Evolutionary conservation across 2,329 filamentous ascomycete species (phyloP), one percentile per base, ranked within the genome.

Genomic region (Colletotrichum sp.): DNA sequence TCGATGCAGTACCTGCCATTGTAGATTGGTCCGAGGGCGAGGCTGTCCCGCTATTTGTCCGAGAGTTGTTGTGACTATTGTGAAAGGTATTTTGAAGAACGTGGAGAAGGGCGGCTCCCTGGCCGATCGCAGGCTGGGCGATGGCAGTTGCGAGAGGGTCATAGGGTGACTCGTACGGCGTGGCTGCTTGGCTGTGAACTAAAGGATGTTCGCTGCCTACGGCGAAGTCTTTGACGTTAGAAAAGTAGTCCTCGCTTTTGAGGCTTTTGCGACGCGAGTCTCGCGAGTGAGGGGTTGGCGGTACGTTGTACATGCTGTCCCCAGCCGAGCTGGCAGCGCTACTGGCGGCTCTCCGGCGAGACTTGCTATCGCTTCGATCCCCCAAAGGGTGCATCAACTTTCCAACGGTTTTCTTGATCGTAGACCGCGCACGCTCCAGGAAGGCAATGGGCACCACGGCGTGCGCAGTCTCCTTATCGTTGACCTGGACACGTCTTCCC

Each of bases 371-470:
- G 66, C 88, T 85, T 71, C 91, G 88, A 69, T 93, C 92, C 24
- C 77, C 75, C 9, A 92, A 87, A 24, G 91, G 88, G 78, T 93
- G 90, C 75, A 92, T 92, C 67, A 93, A 90, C 82, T 93, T 93
- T 71, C 88, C 90, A 7, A 93, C 87, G 6, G 90, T 88, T 81
- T 93, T 93, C 84, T 93, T 93, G 66, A 98, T 90, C 52, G 92
- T 94, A 15, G 94, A 98, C 63, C 93, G 92, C 66, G 97, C 94
- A 39, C 95, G 93, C 81, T 98, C 95, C 24, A 99, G 89, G 77
- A 98, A 92, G 9, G 94, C 96, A 67, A 98, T 92, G 43, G 96
- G 96, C 18, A 98, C 94, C 71, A 99, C 97, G 72, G 97, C 97
- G 71, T 93, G 92, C 61, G 95, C 96, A 80, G 99, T 92, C 85